Conservation (phyloP, 352 stramenopile genomes). For the Phytopythium montanum region DNA sequence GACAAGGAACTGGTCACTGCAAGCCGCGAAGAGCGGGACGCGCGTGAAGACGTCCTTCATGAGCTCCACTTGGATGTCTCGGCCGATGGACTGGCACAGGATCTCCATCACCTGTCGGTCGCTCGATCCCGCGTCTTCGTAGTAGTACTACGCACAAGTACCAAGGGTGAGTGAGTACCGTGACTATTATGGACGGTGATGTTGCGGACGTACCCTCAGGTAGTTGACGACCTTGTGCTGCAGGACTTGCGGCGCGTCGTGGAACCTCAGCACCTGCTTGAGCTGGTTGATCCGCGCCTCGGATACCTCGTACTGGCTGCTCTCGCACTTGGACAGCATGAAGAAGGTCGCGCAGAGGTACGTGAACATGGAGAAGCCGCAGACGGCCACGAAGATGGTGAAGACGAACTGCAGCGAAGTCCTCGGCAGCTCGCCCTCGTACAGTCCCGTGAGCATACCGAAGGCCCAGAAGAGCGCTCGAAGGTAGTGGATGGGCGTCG, state of each 20-base stretch:
- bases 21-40: conserved; percentile 38
- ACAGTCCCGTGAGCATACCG: conserved; percentile 44
- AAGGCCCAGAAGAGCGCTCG: conserved; percentile 56
- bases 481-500: conserved; percentile 25
- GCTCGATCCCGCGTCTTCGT: conserved; percentile 41
- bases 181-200: neutral
- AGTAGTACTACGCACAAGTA: conserved; percentile 21
- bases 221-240: conserved; percentile 41
- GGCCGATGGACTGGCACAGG: conserved; percentile 45
- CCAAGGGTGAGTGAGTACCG: neutral
- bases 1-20: conserved; percentile 35
- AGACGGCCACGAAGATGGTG: conserved; percentile 46
- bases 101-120: conserved; percentile 36
- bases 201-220: conserved; percentile 24
- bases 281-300: conserved; percentile 59
- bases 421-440: conserved; percentile 43
- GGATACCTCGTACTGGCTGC: conserved; percentile 28
- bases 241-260: conserved; percentile 34
- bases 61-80: conserved; percentile 48
- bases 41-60: conserved; percentile 30
- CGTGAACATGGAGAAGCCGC: conserved; percentile 53
- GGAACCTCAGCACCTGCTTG: conserved; percentile 50
- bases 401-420: conserved; percentile 43
- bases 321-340: conserved; percentile 65
- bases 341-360: conserved; percentile 63